Conservation (phyloP, 192 early-diverging fungal genomes). For the Helicostylum pulchrum region DNA sequence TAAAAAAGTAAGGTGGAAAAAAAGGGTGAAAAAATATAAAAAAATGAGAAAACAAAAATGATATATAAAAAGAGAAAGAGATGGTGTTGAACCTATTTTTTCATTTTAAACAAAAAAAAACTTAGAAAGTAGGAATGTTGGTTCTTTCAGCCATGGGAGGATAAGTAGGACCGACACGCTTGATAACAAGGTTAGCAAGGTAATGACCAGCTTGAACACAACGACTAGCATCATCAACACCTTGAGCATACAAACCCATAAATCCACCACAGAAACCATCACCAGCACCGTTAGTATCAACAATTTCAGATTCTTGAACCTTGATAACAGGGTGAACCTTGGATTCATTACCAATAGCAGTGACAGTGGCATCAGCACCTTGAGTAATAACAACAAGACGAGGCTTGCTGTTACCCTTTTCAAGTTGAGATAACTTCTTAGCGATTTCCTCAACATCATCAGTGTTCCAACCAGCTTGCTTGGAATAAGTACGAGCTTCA, state of each 20-base stretch:
- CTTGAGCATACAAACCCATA: conserved; percentile 78
- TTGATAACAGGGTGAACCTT: conserved; percentile 61
- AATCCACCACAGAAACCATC: conserved; percentile 97
- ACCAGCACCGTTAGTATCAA: conserved; percentile 97
- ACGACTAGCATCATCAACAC: conserved; percentile 52
- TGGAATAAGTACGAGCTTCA: conserved; percentile 86
- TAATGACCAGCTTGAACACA: conserved; percentile 89
- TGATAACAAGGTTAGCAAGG: conserved; percentile 85
- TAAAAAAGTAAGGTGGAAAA: too few species aligned
- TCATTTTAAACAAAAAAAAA: not conserved
- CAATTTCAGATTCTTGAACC: conserved; percentile 67
- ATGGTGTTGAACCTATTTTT: not conserved
- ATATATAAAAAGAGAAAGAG: not conserved
- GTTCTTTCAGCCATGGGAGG: conserved; percentile 41
- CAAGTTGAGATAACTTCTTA: conserved; percentile 74
- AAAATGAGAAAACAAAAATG: not conserved
- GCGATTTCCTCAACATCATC: conserved; percentile 82
- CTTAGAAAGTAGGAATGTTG: conserved; percentile 34
- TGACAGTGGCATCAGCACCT: conserved; percentile 69
- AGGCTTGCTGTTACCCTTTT: conserved; percentile 72
- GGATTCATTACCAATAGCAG: conserved; percentile 60
- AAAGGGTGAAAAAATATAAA: too few species aligned
- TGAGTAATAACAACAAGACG: conserved; percentile 94
- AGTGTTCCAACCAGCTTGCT: conserved; percentile 64
- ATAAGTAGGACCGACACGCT: conserved; percentile 70